Evolutionary conservation across 2,329 filamentous ascomycete genomes (phyloP).

Genomic region (Colletotrichum agaves): DNA sequence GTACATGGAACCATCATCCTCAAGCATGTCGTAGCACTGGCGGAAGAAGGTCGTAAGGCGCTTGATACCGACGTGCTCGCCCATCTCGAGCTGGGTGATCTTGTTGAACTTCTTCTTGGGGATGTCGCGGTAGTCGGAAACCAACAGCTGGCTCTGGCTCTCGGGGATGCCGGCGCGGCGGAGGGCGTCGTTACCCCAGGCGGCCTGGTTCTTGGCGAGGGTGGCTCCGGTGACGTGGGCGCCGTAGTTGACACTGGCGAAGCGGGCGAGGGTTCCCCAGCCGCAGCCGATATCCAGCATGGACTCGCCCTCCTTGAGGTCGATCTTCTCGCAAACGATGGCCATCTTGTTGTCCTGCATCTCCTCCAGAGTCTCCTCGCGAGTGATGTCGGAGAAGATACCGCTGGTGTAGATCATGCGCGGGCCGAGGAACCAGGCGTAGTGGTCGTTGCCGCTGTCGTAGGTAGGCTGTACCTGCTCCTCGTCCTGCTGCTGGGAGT

Average conservation of each 20-base stretch:
- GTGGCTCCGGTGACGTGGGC: slow-evolving; percentile 89
- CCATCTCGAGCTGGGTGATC: slow-evolving; percentile 98
- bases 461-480: slow-evolving; percentile 98
- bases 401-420: slow-evolving; percentile 99
- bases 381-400: slow-evolving; percentile 86
- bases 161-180: slow-evolving; percentile 84
- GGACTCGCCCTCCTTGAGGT: slow-evolving; percentile 80
- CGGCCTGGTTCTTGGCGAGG: slow-evolving; percentile 94
- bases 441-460: slow-evolving; percentile 97
- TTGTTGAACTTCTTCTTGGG: slow-evolving; percentile 88
- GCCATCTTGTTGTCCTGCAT: slow-evolving; percentile 98
- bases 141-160: slow-evolving; percentile 90
- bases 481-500: slow-evolving; percentile 94
- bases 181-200: slow-evolving; percentile 93
- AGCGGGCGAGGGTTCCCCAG: slow-evolving; percentile 96
- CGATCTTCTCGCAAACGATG: slow-evolving; percentile 96
- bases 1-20: slow-evolving; percentile 96
- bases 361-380: slow-evolving; percentile 91
- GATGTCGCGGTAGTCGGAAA: slow-evolving; percentile 97
- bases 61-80: slow-evolving; percentile 95
- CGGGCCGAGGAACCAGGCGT: slow-evolving; percentile 97
- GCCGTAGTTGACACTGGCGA: slow-evolving; percentile 91
- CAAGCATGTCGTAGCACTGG: slow-evolving; percentile 94
- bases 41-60: slow-evolving; percentile 83
- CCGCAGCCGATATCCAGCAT: slow-evolving; percentile 97